These are phyloP conservation scores for Lentinula sp. DNA, from an alignment of 768 basidiomycete species.

Conservation along the genomic window DNA sequence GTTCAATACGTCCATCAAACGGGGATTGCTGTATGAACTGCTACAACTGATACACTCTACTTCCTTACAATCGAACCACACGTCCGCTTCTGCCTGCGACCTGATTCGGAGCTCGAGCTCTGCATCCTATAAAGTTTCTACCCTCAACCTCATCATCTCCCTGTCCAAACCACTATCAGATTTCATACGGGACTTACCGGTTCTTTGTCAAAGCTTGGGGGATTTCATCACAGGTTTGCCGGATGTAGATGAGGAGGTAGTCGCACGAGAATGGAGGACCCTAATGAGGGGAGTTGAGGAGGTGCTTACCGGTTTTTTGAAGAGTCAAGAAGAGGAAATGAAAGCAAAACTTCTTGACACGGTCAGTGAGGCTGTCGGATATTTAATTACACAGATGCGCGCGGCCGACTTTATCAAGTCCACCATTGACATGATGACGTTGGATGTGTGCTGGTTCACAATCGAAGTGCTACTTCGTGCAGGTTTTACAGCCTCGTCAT, in stretches of 20 bases:
- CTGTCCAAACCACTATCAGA: slow-evolving; percentile 33
- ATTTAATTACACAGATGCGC: slow-evolving; percentile 31
- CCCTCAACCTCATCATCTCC: slow-evolving; percentile 32
- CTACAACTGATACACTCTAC: background rate
- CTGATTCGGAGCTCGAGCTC: slow-evolving; percentile 15
- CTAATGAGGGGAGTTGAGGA: slow-evolving; percentile 35
- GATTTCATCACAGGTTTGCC: slow-evolving; percentile 31
- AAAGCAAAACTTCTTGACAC: slow-evolving; percentile 18
- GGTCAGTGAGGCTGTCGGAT: slow-evolving; percentile 29
- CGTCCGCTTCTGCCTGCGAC: slow-evolving; percentile 24
- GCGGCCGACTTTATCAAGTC: slow-evolving; percentile 24
- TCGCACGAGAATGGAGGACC: slow-evolving; percentile 30
- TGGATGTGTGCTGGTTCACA: slow-evolving; percentile 56
- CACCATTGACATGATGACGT: slow-evolving; percentile 29
- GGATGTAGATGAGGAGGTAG: slow-evolving; percentile 22
- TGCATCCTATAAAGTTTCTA: slow-evolving; percentile 22
- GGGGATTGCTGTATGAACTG: slow-evolving; percentile 56
- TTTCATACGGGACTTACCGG: slow-evolving; percentile 40
- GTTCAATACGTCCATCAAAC: slow-evolving; percentile 47
- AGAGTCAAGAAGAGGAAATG: slow-evolving; percentile 24
- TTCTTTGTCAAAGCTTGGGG: slow-evolving; percentile 37
- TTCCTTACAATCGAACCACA: background rate
- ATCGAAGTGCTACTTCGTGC: slow-evolving; percentile 43
- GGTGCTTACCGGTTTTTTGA: slow-evolving; percentile 39
- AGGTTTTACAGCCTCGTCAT: background rate